Percentiles rank a stretch among this genome's conserved stretches.
Conservation (phyloP, 805 yeast genomes). For the Saturnispora mendoncae region DNA sequence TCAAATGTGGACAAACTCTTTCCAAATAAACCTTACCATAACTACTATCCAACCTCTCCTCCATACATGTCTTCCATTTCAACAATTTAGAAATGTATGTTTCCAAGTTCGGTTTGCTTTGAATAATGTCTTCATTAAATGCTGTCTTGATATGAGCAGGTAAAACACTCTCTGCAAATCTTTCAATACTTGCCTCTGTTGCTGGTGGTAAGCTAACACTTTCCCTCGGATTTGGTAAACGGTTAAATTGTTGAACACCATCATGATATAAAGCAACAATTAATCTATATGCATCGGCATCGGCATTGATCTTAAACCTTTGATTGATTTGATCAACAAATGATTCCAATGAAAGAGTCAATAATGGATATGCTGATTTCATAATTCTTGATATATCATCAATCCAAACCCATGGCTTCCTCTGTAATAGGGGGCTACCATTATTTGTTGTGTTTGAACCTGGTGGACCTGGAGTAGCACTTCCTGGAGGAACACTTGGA, state of each 20-base stretch:
- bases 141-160: slow-evolving; percentile 85
- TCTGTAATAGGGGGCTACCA: slow-evolving; percentile 10
- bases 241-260: slow-evolving; percentile 82
- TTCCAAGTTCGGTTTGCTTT: slow-evolving; percentile 80
- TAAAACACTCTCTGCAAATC: slow-evolving; percentile 87
- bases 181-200: slow-evolving; percentile 77
- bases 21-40: slow-evolving; percentile 75
- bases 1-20: slow-evolving; percentile 85
- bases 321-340: slow-evolving; percentile 92
- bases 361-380: slow-evolving; percentile 91
- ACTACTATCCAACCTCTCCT: slow-evolving; percentile 82
- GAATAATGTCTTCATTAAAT: slow-evolving; percentile 85
- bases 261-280: slow-evolving; percentile 89
- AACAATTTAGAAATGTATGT: slow-evolving; percentile 75
- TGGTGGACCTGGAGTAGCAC: slow-evolving; percentile 6
- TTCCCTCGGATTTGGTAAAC: slow-evolving; percentile 78
- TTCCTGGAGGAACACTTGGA: slow-evolving; percentile 3
- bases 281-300: slow-evolving; percentile 91
- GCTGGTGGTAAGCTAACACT: slow-evolving; percentile 85
- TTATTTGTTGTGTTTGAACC: neutral
- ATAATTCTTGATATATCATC: slow-evolving; percentile 88
- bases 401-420: slow-evolving; percentile 91
- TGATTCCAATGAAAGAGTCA: slow-evolving; percentile 89
- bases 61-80: slow-evolving; percentile 88
- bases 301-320: slow-evolving; percentile 86